Evolutionary conservation across 2,329 filamentous ascomycete species (phyloP).

Genomic region (Hymenoscyphus infarciens): DNA sequence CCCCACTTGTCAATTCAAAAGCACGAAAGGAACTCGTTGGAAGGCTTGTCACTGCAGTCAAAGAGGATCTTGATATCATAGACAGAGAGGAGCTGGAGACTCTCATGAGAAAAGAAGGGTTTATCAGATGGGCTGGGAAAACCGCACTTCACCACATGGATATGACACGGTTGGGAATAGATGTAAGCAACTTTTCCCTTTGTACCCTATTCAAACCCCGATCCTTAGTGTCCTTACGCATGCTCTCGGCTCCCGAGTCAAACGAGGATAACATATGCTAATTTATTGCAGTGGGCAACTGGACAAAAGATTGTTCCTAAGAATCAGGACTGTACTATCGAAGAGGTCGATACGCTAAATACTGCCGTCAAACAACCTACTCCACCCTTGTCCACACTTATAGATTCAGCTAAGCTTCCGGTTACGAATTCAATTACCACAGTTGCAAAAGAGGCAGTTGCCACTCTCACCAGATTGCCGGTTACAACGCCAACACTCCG

Average conservation of each 20-base stretch:
- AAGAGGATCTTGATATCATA: slow-evolving; percentile 31
- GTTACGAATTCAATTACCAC: neutral
- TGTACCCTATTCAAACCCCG: too few relatives aligned
- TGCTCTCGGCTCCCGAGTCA: too few relatives aligned
- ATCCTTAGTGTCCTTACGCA: too few relatives aligned
- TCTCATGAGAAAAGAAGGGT: slow-evolving; percentile 29
- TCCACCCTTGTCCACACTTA: neutral
- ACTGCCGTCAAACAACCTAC: neutral
- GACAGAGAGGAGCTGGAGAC: slow-evolving; percentile 28
- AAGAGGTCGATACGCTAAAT: neutral
- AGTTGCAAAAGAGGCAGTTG: neutral
- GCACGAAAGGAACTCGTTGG: slow-evolving; percentile 28
- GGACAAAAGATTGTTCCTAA: slow-evolving; percentile 27
- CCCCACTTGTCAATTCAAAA: slow-evolving; percentile 23
- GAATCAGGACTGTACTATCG: neutral
- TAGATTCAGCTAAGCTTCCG: neutral
- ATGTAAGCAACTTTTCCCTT: slow-evolving; percentile 8
- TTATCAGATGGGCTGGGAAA: slow-evolving; percentile 34
- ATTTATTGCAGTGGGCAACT: slow-evolving; percentile 25
- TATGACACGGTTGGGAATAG: slow-evolving; percentile 23
- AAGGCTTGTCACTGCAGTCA: slow-evolving; percentile 29
- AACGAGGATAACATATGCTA: too few relatives aligned
- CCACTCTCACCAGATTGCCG: neutral
- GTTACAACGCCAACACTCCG: slow-evolving; percentile 9
- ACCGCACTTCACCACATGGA: slow-evolving; percentile 24